These are phyloP conservation scores for Acacia melanoxylon DNA, from an alignment of 306 rosid species.

Conservation along the genomic window DNA sequence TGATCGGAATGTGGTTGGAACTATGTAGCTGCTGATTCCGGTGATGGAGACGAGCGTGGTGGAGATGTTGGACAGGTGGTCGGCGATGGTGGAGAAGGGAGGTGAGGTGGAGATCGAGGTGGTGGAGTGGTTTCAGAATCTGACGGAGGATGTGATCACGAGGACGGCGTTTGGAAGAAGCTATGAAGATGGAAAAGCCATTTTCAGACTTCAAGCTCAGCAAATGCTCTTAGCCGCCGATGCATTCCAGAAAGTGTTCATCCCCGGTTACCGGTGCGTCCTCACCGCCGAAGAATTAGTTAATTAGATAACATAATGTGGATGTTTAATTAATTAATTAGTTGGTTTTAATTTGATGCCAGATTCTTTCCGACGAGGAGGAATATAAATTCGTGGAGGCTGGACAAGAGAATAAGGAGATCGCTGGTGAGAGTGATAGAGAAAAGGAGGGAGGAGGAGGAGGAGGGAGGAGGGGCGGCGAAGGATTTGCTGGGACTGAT, in stretches of 20 bases:
- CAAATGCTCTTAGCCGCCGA: constrained; percentile 85
- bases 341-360: constrained; percentile 30
- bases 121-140: constrained; percentile 69
- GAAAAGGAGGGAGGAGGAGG: neutral
- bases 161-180: constrained; percentile 83
- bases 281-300: no score
- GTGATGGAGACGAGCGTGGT: constrained; percentile 72
- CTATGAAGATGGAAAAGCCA: constrained; percentile 86
- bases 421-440: neutral
- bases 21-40: constrained; percentile 67
- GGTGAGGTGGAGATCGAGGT: constrained; percentile 93
- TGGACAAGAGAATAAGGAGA: neutral
- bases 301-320: no score
- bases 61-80: constrained; percentile 83
- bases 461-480: neutral
- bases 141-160: constrained; percentile 82
- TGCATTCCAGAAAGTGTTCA: constrained; percentile 81
- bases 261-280: constrained; percentile 85
- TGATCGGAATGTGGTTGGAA: neutral
- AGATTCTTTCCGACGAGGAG: neutral
- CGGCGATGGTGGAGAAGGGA: constrained; percentile 34
- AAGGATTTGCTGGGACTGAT: neutral
- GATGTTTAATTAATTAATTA: neutral
- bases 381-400: neutral
- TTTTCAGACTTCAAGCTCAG: constrained; percentile 70